Percentiles rank a stretch among this genome's conserved stretches.
Conservation (phyloP, 2,329 filamentous ascomycete species). For the Cytospora piceicola region DNA sequence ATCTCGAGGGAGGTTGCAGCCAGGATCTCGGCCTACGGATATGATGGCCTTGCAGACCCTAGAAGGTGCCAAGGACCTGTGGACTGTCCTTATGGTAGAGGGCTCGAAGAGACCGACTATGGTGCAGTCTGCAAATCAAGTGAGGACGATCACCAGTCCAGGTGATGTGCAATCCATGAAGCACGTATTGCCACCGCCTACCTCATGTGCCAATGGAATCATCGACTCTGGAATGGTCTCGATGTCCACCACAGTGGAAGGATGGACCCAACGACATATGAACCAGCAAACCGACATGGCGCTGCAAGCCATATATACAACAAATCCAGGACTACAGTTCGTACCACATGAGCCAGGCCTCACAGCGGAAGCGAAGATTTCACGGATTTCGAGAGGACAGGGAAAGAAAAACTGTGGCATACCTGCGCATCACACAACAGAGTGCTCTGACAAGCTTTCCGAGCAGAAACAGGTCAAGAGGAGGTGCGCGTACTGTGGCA, state of each 20-base stretch:
- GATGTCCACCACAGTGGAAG: background rate
- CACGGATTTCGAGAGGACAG: background rate
- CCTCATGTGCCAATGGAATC: background rate
- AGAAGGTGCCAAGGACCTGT: background rate
- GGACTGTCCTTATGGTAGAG: background rate
- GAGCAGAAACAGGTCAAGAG: constrained; percentile 7
- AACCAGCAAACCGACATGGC: background rate
- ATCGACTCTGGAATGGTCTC: background rate
- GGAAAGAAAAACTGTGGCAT: background rate
- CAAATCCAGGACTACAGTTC: background rate
- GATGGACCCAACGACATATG: background rate
- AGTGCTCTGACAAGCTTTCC: constrained; percentile 7
- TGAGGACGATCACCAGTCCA: background rate
- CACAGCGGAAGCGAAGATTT: background rate
- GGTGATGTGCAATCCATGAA: background rate
- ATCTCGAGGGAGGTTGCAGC: background rate
- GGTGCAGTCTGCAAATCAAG: no score
- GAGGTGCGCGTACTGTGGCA: constrained; percentile 7
- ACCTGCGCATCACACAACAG: background rate
- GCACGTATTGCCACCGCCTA: background rate
- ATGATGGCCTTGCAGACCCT: background rate
- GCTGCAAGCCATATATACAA: background rate
- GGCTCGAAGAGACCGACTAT: background rate
- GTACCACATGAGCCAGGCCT: background rate
- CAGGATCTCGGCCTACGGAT: background rate